These are phyloP conservation scores for Nicotiana tabacum DNA, from an alignment of 257 asterid genomes.

Conservation along the genomic window DNA sequence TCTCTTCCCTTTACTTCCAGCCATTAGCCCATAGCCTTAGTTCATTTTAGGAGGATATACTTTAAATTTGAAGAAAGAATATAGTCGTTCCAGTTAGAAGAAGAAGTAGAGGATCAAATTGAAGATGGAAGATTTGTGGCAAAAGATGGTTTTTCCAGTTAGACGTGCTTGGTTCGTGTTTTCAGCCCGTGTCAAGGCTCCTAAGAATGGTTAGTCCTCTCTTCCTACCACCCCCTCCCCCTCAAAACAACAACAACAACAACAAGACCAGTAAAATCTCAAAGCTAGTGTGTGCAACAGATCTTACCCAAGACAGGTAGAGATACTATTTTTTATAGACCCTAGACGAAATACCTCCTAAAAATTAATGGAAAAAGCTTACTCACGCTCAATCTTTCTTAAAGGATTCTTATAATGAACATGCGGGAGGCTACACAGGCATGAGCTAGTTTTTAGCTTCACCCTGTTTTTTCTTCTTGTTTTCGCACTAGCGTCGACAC, in stretches of 20 bases:
- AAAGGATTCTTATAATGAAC: neutral
- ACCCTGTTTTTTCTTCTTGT: neutral
- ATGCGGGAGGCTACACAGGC: neutral
- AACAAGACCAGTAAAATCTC: too few relatives aligned
- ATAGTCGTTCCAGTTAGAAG: constrained; percentile 7
- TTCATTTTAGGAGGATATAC: neutral
- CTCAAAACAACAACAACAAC: too few relatives aligned
- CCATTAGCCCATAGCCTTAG: too few relatives aligned
- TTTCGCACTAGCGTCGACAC: too few relatives aligned
- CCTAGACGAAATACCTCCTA: too few relatives aligned
- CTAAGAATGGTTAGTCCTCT: constrained; percentile 45
- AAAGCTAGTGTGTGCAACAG: too few relatives aligned
- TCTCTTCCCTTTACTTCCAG: neutral
- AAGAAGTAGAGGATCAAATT: neutral
- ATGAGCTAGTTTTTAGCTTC: neutral
- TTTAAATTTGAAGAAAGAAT: constrained; percentile 52
- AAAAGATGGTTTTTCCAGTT: constrained; percentile 66
- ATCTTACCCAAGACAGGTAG: too few relatives aligned
- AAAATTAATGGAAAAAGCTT: neutral
- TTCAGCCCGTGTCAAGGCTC: constrained; percentile 56
- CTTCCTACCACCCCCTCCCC: neutral
- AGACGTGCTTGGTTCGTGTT: constrained; percentile 60
- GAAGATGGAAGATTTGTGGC: constrained; percentile 60
- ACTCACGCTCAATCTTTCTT: neutral
- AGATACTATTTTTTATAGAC: too few relatives aligned